Evolutionary conservation across 1,284 basidiomycete genomes (phyloP).

Genomic region (Sporisorium graminicola): DNA sequence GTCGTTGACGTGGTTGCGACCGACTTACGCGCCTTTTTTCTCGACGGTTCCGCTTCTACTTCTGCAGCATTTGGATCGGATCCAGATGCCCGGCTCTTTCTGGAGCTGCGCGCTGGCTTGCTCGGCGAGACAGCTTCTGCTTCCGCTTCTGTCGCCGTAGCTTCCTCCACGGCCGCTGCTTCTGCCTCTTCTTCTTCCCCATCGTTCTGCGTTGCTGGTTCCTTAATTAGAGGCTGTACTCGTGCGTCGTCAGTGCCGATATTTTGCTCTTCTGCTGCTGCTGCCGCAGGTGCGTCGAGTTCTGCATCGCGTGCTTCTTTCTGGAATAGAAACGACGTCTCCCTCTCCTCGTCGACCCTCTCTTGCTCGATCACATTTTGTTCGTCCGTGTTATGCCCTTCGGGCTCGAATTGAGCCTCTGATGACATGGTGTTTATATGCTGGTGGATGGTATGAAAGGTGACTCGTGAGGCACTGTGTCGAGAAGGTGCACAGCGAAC

Average conservation of each 20-base stretch:
- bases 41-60: conserved; percentile 3
- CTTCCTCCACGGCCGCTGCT: conserved; percentile 14
- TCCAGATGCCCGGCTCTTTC: conserved; percentile 22
- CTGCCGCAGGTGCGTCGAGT: background rate
- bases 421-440: conserved; percentile 30
- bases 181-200: conserved; percentile 14
- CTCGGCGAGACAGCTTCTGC: conserved; percentile 9
- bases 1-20: background rate
- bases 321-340: conserved; percentile 33
- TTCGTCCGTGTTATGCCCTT: conserved; percentile 35
- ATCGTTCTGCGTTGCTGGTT: background rate
- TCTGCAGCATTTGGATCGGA: background rate
- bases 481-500: background rate
- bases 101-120: conserved; percentile 10
- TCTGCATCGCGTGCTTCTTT: conserved; percentile 17
- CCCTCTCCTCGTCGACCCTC: conserved; percentile 39
- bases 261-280: background rate
- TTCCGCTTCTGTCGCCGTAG: conserved; percentile 7
- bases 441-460: background rate
- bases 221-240: background rate
- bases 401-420: conserved; percentile 23
- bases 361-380: conserved; percentile 42
- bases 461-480: background rate
- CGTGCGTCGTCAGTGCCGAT: background rate
- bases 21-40: conserved; percentile 32